phyloP scores from a whole-genome alignment of 345 rosid species.

The Populus deltoides region DNA sequence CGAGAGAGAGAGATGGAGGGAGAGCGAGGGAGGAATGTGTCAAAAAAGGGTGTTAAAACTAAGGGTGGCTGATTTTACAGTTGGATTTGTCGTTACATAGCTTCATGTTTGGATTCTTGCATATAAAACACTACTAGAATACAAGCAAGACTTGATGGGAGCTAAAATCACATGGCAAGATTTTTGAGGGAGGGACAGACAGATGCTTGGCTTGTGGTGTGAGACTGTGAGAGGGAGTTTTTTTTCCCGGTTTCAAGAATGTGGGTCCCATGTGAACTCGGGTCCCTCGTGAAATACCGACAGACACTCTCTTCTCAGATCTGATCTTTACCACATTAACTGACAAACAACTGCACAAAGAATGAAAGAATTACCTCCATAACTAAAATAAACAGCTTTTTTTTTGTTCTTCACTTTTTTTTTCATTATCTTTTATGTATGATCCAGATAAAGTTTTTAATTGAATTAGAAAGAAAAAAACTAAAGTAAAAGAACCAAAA shows the following conservation, averaged over 20 bases:
- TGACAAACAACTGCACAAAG: neutral
- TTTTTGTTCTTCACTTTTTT: too few relatives aligned
- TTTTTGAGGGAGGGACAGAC: neutral
- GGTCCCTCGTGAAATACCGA: constrained; percentile 21
- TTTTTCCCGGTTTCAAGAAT: neutral
- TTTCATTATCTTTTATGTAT: too few relatives aligned
- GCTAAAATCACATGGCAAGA: neutral
- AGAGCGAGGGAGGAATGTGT: constrained; percentile 9
- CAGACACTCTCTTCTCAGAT: constrained; percentile 1
- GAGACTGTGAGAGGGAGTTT: neutral
- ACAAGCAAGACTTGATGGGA: neutral
- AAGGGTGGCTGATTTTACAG: neutral
- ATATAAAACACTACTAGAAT: neutral
- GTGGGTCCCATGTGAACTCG: constrained; percentile 11
- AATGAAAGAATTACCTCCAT: constrained; percentile 1
- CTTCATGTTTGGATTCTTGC: neutral
- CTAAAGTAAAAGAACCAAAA: too few relatives aligned
- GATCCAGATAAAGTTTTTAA: too few relatives aligned
- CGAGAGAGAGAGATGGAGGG: constrained; percentile 12
- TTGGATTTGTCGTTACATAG: neutral
- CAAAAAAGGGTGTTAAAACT: neutral
- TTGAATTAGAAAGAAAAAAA: too few relatives aligned
- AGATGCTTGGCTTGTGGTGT: neutral
- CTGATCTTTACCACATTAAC: neutral
- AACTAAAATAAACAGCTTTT: too few relatives aligned